Evolutionary conservation across 768 basidiomycete genomes (phyloP).

Genomic region (Lyophyllum decastes): DNA sequence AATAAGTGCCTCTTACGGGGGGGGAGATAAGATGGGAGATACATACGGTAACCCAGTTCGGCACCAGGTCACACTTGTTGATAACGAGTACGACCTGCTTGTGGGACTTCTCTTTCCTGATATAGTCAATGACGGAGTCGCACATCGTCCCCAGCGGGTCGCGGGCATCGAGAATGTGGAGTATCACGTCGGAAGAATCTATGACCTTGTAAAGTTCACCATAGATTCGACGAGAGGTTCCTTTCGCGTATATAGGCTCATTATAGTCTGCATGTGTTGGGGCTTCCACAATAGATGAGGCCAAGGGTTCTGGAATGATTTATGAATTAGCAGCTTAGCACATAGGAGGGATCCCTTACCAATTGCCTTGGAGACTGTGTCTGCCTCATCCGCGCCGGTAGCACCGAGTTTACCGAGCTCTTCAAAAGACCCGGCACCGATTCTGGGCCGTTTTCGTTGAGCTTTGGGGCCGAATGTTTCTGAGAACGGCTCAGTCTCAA

Average conservation of each 20-base stretch:
- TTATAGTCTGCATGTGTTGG: slow-evolving; percentile 77
- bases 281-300: slow-evolving; percentile 49
- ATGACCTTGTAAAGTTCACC: slow-evolving; percentile 99
- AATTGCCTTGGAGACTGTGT: slow-evolving; percentile 43
- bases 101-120: slow-evolving; percentile 95
- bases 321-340: background rate
- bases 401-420: slow-evolving; percentile 75
- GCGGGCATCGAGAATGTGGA: slow-evolving; percentile 94
- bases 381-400: slow-evolving; percentile 56
- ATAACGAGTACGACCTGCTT: slow-evolving; percentile 96
- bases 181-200: slow-evolving; percentile 95
- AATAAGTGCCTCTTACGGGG: slow-evolving; percentile 4
- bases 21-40: slow-evolving; percentile 1
- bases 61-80: slow-evolving; percentile 98
- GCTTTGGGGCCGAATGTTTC: slow-evolving; percentile 97
- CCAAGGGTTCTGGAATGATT: slow-evolving; percentile 41
- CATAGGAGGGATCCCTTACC: slow-evolving; percentile 33
- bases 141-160: slow-evolving; percentile 96
- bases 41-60: slow-evolving; percentile 97
- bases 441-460: slow-evolving; percentile 84
- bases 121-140: slow-evolving; percentile 88
- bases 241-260: slow-evolving; percentile 94
- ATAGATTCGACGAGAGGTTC: slow-evolving; percentile 94
- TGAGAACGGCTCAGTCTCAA: slow-evolving; percentile 92
- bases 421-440: slow-evolving; percentile 91